Conservation (phyloP, 768 basidiomycete species). For the Leccinum subgranulosum region DNA sequence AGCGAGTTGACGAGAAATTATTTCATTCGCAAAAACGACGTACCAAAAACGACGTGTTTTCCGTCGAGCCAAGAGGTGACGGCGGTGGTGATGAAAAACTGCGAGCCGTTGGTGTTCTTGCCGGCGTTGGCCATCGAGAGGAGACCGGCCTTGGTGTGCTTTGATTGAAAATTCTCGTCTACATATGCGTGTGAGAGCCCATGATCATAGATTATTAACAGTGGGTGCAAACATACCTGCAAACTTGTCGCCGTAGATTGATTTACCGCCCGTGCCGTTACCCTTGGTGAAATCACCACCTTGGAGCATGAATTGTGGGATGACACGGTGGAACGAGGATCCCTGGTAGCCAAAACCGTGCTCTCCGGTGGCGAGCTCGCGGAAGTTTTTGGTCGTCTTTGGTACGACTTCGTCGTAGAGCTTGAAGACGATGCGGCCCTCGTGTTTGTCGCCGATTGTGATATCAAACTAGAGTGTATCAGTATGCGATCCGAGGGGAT, state of each 20-base stretch:
- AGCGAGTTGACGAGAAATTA: not conserved
- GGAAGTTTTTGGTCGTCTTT: slow-evolving; percentile 79
- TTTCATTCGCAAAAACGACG: slow-evolving; percentile 1
- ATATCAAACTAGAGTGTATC: slow-evolving; percentile 61
- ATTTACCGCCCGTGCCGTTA: slow-evolving; percentile 78
- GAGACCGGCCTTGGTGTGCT: slow-evolving; percentile 67
- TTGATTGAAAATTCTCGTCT: slow-evolving; percentile 84
- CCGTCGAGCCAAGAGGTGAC: slow-evolving; percentile 78
- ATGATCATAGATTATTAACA: not conserved
- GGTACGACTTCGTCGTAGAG: slow-evolving; percentile 80
- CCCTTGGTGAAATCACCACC: slow-evolving; percentile 79
- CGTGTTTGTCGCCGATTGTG: slow-evolving; percentile 35
- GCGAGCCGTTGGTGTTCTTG: slow-evolving; percentile 79
- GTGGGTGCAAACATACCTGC: no score
- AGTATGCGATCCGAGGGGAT: slow-evolving; percentile 3
- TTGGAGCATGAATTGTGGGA: slow-evolving; percentile 85
- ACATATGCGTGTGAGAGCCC: slow-evolving; percentile 24
- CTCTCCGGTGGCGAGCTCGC: slow-evolving; percentile 78
- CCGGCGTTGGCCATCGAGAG: slow-evolving; percentile 81
- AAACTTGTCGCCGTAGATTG: slow-evolving; percentile 72
- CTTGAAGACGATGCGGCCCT: slow-evolving; percentile 75
- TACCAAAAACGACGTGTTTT: slow-evolving; percentile 85
- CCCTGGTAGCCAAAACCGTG: slow-evolving; percentile 73
- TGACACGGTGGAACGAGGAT: slow-evolving; percentile 74
- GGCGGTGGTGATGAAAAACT: slow-evolving; percentile 90